Evolutionary conservation across 768 basidiomycete genomes (phyloP), one percentile per base, ranked within the genome.

Genomic region (Pulveroboletus sp.): DNA sequence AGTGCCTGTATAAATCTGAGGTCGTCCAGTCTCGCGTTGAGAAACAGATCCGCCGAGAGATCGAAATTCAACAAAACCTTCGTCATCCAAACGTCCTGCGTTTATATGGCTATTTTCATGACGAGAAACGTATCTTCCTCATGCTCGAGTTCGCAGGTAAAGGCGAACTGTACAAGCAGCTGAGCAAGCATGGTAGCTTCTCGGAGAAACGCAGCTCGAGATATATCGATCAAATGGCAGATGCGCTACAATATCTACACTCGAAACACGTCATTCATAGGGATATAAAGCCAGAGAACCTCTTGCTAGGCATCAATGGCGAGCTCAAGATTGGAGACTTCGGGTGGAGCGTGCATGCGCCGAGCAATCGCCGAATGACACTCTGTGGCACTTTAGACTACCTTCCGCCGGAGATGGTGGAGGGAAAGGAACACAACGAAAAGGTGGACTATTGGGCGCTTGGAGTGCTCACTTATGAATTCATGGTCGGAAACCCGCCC

Each of bases 261-360:
- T 73, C 76, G 45, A 99, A 98, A 64, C 94, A 98, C 63, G 93
- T 99, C 62, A 99, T 98, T 43, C 96, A 99, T 68, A 83, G 96
- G 27, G 96, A 99, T 62, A 99, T 99, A 73, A 99, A 99, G 69
- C 96, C 96, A 0, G 95, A 99, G 72, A 99, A 99, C 67, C 70
- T 99, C 42, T 77, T 99, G 27, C 74, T 98, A 12, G 94, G 94
- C 11, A 81, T 98, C 61, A 92, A 93, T 58, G 95, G 95, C 34
- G 95, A 98, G 65, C 75, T 99, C 60, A 98, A 99, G 77, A 95
- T 99, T 53, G 96, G 85, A 4, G 95, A 98, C 69, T 98, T 98
- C 68, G 96, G 96, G 10, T 99, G 96, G 95, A 92, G 87, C 60
- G 93, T 96, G 8, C 95, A 98, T 66, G 95, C 94, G 0, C 95